Base-by-base conservation (phyloP, 345 rosid genomes). In the Gossypium stocksii region DNA sequence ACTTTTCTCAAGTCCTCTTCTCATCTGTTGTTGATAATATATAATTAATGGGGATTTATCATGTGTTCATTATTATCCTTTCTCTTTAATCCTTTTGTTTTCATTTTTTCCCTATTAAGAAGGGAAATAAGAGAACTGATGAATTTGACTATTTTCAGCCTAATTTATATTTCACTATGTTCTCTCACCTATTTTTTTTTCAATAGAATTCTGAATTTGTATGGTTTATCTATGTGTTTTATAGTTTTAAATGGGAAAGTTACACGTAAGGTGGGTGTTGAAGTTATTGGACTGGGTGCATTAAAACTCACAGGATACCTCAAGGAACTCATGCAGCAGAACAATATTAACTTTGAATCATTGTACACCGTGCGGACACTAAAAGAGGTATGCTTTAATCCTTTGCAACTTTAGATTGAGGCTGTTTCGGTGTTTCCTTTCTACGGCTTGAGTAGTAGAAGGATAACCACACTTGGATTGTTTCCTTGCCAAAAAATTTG, bases 191-290 rank as follows among this genome's bases (percentile, higher is more conserved):
- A 17, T 27, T 76, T 29, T 63, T 38, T 29, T 12, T 73, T 49
- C 78, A 56, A 57, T 71, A 16, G 38, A 17, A 29, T 74, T 38
- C 79, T 61, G 34, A 53, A 74, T 77, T 81, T 72, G 49, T 70
- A 74, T 54, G 76, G 38, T 72, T 66, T 69, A 34, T 64, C 49
- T 65, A 16, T 48, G 63, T 77, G 54, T 64, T 81, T 71, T 81
- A 74, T 81, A 94, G 98, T 94, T 86, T 83, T 94, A 75, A 69
- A 92, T 77, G 98, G 98, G 65, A 91, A 91, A 85, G 97, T 92
- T 66, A 92, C 87, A 97, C 91, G 86, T 61, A 83, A 89, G 77
- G 88, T 92, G 73, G 98, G 98, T 52, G 95, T 92, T 79, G 98
- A 94, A 86, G 89, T 85, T 54, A 84, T 83, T 5, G 92, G 97